A percentile compares a stretch with the other conserved stretches of the same genome.
phyloP scores from a whole-genome alignment of 805 yeast species.

The Komagataella populi region DNA sequence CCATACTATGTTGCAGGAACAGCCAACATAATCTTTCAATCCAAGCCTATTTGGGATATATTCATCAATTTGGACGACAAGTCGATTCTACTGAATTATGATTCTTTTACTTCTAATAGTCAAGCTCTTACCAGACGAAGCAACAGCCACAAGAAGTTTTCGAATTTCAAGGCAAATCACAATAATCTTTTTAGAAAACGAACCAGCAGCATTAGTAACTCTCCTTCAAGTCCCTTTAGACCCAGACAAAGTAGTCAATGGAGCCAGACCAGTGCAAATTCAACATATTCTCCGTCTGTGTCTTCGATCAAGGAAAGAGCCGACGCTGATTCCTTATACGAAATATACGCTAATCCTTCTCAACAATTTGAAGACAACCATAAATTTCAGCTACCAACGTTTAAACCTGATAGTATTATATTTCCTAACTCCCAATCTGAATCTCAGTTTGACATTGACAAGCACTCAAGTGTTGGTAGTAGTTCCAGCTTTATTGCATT shows the following conservation, averaged over 20 bases:
- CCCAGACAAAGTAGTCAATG: background rate
- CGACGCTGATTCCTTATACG: background rate
- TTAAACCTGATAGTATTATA: too few relatives aligned
- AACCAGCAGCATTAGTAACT: background rate
- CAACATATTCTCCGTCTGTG: background rate
- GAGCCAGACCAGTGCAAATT: background rate
- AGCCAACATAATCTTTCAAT: slow-evolving; percentile 49
- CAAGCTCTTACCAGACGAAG: slow-evolving; percentile 4
- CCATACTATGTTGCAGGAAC: slow-evolving; percentile 47
- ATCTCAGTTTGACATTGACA: background rate
- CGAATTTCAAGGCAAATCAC: slow-evolving; percentile 3
- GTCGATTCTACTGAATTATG: slow-evolving; percentile 19
- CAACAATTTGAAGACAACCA: background rate
- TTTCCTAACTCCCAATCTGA: background rate
- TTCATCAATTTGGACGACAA: slow-evolving; percentile 46
- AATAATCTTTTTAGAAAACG: background rate
- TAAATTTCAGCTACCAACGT: background rate
- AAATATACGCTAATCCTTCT: background rate
- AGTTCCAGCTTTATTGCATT: background rate
- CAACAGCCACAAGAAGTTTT: slow-evolving; percentile 7
- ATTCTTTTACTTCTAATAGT: background rate
- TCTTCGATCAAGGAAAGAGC: background rate
- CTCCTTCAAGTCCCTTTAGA: background rate
- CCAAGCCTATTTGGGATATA: slow-evolving; percentile 45
- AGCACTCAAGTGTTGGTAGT: background rate